Conservation (phyloP, 371 early-diverging fungal species). For the Sporodiniella umbellata region DNA sequence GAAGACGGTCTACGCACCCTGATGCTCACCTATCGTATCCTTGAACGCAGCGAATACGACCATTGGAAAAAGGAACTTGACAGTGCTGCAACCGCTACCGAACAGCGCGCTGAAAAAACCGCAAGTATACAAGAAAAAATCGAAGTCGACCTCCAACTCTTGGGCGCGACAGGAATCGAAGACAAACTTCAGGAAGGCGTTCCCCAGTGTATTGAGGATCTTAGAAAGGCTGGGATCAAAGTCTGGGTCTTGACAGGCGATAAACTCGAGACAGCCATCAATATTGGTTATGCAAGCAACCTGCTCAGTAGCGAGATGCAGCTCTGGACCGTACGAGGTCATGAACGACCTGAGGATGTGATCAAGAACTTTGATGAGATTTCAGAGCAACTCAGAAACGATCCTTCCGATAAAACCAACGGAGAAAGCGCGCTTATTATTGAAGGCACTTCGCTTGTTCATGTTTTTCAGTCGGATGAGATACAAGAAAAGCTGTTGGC, state of each 20-base stretch:
- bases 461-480: slow-evolving; percentile 64
- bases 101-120: slow-evolving; percentile 71
- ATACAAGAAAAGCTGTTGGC: slow-evolving; percentile 63
- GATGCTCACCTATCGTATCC: slow-evolving; percentile 71
- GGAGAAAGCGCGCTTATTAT: slow-evolving; percentile 75
- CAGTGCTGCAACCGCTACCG: slow-evolving; percentile 68
- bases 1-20: slow-evolving; percentile 89
- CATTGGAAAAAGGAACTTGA: slow-evolving; percentile 67
- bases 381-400: not conserved
- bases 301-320: slow-evolving; percentile 73
- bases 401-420: slow-evolving; percentile 5
- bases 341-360: slow-evolving; percentile 31
- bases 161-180: slow-evolving; percentile 98
- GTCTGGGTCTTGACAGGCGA: slow-evolving; percentile 99
- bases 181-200: slow-evolving; percentile 97
- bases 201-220: slow-evolving; percentile 82
- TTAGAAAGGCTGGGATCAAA: slow-evolving; percentile 91
- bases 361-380: slow-evolving; percentile 23
- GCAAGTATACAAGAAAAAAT: slow-evolving; percentile 73
- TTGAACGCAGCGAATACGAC: slow-evolving; percentile 67
- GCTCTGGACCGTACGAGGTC: slow-evolving; percentile 68
- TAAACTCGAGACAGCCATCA: slow-evolving; percentile 99
- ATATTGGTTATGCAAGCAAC: slow-evolving; percentile 90
- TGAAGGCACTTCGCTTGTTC: slow-evolving; percentile 87
- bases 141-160: slow-evolving; percentile 74